phyloP scores from a whole-genome alignment of 2,329 filamentous ascomycete species.

The Sarocladium oryzae region DNA sequence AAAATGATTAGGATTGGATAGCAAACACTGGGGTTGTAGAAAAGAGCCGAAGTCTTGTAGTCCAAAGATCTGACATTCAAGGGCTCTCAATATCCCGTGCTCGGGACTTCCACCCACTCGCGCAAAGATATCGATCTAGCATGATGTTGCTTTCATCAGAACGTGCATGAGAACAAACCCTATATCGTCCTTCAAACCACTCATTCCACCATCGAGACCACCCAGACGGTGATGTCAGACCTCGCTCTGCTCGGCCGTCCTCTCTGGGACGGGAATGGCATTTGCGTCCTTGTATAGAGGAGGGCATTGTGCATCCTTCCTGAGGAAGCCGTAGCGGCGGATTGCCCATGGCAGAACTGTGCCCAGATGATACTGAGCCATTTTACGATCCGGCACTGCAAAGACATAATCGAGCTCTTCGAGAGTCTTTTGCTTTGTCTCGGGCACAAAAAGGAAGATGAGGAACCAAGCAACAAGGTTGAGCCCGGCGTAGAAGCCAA shows the following conservation, averaged over 20 bases:
- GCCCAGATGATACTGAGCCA: conserved; percentile 32
- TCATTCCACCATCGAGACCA: too few species aligned
- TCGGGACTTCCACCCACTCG: too few species aligned
- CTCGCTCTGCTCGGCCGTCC: not conserved
- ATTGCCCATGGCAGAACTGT: conserved; percentile 32
- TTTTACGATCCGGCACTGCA: conserved; percentile 32
- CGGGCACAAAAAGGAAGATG: conserved; percentile 43
- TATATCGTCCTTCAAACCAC: too few species aligned
- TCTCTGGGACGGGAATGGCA: not conserved
- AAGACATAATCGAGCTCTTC: conserved; percentile 46
- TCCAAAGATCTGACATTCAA: too few species aligned
- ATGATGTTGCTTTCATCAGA: too few species aligned
- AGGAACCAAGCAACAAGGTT: conserved; percentile 39
- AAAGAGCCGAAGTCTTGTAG: too few species aligned
- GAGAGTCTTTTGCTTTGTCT: conserved; percentile 44
- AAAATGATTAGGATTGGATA: too few species aligned
- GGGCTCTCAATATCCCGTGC: too few species aligned
- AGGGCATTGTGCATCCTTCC: conserved; percentile 6
- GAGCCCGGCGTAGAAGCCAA: conserved; percentile 39
- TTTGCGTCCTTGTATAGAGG: not conserved
- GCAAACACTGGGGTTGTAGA: too few species aligned
- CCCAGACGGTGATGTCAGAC: not conserved
- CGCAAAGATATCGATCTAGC: too few species aligned
- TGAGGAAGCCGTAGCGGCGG: conserved; percentile 16
- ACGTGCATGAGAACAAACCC: too few species aligned